phyloP scores from a whole-genome alignment of 768 basidiomycete species.

The Phaeotremella fagi region DNA sequence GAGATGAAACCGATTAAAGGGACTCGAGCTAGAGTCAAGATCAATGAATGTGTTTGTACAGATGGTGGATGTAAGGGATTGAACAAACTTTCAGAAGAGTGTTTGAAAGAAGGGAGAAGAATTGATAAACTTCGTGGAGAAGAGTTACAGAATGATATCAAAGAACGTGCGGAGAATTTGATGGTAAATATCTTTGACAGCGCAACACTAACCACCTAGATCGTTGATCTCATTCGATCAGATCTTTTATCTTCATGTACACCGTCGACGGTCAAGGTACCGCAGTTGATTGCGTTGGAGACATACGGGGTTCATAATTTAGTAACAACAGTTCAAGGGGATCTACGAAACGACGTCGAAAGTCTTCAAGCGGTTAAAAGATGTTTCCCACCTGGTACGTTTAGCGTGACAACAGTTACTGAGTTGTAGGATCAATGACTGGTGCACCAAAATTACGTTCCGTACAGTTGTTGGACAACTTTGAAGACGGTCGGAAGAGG shows the following conservation, averaged over 20 bases:
- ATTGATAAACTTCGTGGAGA: conserved; percentile 33
- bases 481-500: conserved; percentile 53
- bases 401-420: neutral
- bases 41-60: conserved; percentile 45
- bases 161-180: conserved; percentile 93
- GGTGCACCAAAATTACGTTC: conserved; percentile 94
- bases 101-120: conserved; percentile 17
- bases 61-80: conserved; percentile 60
- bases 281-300: conserved; percentile 79
- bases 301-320: conserved; percentile 95
- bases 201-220: too few species aligned
- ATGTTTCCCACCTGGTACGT: conserved; percentile 78
- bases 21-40: conserved; percentile 58
- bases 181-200: conserved; percentile 62
- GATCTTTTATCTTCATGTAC: conserved; percentile 74
- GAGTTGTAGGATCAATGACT: conserved; percentile 78
- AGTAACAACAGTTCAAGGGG: conserved; percentile 86
- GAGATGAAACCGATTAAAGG: conserved; percentile 95
- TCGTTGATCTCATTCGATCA: conserved; percentile 91
- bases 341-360: conserved; percentile 51
- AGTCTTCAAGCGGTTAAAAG: conserved; percentile 72
- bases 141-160: conserved; percentile 52
- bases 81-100: conserved; percentile 55
- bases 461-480: conserved; percentile 58
- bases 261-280: conserved; percentile 73